Conservation (phyloP, 2,329 filamentous ascomycete genomes). For the Colletotrichum eremochloae region DNA sequence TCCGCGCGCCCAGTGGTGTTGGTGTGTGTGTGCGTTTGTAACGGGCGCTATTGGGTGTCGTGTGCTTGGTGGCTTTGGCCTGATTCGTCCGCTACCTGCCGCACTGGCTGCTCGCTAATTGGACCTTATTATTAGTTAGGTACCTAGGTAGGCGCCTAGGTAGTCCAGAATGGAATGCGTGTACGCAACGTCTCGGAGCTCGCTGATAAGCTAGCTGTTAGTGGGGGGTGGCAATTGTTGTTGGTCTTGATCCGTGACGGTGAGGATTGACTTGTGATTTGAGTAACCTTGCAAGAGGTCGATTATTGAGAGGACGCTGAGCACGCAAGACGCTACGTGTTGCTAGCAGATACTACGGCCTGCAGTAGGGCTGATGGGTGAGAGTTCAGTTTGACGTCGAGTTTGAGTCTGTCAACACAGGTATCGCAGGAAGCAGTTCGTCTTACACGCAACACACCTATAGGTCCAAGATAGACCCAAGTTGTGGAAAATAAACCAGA, state of each 20-base stretch:
- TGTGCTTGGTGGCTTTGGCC: slow-evolving; percentile 33
- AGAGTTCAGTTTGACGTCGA: not conserved
- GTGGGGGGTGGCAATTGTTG: not conserved
- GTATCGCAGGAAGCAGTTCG: not conserved
- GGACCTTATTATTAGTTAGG: not conserved
- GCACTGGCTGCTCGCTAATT: slow-evolving; percentile 8
- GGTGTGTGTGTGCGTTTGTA: not conserved
- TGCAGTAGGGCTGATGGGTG: not conserved
- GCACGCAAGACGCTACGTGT: not conserved
- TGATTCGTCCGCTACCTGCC: slow-evolving; percentile 18
- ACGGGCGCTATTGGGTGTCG: slow-evolving; percentile 13
- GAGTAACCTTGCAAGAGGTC: slow-evolving; percentile 5
- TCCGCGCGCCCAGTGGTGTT: not conserved
- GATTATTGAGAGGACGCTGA: not conserved
- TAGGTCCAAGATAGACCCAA: not conserved
- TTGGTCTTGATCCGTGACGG: slow-evolving; percentile 12
- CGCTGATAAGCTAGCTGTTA: slow-evolving; percentile 1
- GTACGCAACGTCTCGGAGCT: slow-evolving; percentile 27
- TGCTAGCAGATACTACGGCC: not conserved
- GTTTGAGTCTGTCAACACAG: not conserved
- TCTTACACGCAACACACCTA: not conserved
- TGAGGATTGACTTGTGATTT: slow-evolving; percentile 13
- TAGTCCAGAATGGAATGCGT: slow-evolving; percentile 15
- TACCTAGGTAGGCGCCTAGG: not conserved
- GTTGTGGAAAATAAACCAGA: not conserved